These are phyloP conservation scores for Tetrastigma voinierianum DNA, from an alignment of 164 flowering plant species.

Conservation along the genomic window DNA sequence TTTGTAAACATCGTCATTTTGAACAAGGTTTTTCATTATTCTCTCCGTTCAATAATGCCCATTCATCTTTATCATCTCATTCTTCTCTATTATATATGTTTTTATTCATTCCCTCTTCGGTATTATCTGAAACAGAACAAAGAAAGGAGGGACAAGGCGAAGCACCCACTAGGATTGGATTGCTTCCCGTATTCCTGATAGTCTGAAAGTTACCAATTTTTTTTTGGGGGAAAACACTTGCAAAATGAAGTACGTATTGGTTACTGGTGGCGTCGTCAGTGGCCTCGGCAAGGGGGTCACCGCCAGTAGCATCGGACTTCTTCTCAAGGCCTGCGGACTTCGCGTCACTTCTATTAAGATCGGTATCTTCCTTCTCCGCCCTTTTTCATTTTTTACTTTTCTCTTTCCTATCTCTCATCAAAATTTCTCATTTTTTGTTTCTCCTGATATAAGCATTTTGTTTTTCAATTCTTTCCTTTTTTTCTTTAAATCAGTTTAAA, in stretches of 20 bases:
- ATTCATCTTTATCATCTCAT: neutral
- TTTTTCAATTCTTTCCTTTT: too few relatives aligned
- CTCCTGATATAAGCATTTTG: neutral
- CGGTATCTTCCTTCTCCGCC: conserved; percentile 15
- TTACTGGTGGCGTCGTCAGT: conserved; percentile 37
- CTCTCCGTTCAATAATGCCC: conserved; percentile 1
- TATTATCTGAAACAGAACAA: conserved; percentile 5
- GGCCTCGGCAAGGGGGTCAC: conserved; percentile 47
- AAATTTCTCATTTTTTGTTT: neutral
- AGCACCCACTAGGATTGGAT: neutral
- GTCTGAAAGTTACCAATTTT: neutral
- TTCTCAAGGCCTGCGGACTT: conserved; percentile 42
- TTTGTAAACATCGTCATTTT: conserved; percentile 22
- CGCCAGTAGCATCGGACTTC: conserved; percentile 34
- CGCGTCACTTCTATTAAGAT: conserved; percentile 47
- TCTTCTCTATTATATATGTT: conserved; percentile 4
- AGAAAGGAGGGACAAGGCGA: neutral
- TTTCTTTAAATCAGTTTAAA: too few relatives aligned
- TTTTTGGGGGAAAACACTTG: neutral
- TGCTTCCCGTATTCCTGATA: neutral
- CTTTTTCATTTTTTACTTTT: neutral
- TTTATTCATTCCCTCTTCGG: conserved; percentile 1
- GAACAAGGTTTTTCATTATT: conserved; percentile 14
- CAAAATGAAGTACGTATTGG: conserved; percentile 36
- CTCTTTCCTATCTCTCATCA: neutral